Evolutionary conservation across 768 basidiomycete genomes (phyloP), one percentile per base, ranked within the genome.

Genomic region (Suillus tomentosus): DNA sequence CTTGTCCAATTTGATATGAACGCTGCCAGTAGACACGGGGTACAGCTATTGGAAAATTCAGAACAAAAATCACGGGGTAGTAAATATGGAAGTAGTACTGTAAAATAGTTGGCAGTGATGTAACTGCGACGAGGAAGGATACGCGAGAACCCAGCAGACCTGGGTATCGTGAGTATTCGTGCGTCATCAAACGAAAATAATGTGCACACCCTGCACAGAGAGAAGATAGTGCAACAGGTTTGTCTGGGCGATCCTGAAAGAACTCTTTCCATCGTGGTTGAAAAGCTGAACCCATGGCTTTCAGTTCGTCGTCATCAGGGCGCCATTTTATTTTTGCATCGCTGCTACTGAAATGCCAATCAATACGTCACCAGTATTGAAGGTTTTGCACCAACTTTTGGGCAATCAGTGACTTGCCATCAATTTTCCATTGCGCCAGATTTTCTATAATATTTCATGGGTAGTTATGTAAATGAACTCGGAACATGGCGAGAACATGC

Each of bases 401-500:
- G 0, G 85, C 78, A 68, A 87, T 75, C 40, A 81, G 65, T 7
- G 84, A 84, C 42, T 72, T 74, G 0, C 82, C 84, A 3, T 75
- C 67, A 40, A 74, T 68, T 22, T 66, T 61, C 70, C 74, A 81
- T 59, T 78, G 68, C 14, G 58, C 69, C 9, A 62, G 60, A 64
- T 72, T 73, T 40, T n/a, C 65, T 65, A 39, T 19, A 10, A 31
- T 17, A 55, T 27, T 31, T 14, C 22, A 22, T 22, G 34, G 17
- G 2, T 2, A 43, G 10, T 58, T 14, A n/a, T n/a, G n/a, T n/a
- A 53, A 31, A 40, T 3, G 14, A 11, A 42, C n/a, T 55, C 5
- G 5, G 24, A 1, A 72, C 62, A 13, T 42, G 10, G 27, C 60
- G 68, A 39, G 42, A 34, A 31, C 69, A 19, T 17, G 67, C 80